A percentile compares a stretch with the other conserved stretches of the same genome.
These are phyloP conservation scores for Hymenoscyphus fraxineus DNA, from an alignment of 2,329 filamentous ascomycete genomes.

Conservation along the genomic window DNA sequence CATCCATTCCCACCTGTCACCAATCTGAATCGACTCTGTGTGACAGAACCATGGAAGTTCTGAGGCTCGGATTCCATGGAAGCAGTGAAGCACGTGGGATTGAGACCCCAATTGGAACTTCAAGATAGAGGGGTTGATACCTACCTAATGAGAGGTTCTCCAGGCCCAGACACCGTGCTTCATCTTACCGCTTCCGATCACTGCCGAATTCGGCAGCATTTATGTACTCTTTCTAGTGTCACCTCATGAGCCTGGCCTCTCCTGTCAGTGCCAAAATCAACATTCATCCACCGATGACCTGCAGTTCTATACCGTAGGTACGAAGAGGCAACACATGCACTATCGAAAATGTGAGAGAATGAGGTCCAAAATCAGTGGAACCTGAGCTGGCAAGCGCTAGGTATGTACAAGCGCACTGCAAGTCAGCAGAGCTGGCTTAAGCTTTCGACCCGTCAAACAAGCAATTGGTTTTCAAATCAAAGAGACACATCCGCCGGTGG, in stretches of 20 bases:
- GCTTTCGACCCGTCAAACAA: conserved; percentile 4
- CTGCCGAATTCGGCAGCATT: not conserved
- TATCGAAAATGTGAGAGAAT: conserved; percentile 7
- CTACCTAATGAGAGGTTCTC: not conserved
- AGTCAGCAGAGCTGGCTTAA: conserved; percentile 3
- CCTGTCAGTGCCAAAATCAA: not conserved
- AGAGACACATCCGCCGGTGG: conserved; percentile 5
- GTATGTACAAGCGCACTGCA: not conserved
- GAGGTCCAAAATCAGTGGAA: conserved; percentile 2
- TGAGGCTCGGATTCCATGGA: not conserved
- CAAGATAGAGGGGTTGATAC: not conserved
- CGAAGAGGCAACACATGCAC: conserved; percentile 5
- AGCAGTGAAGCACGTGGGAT: conserved; percentile 1
- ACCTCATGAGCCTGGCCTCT: not conserved
- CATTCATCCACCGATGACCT: not conserved
- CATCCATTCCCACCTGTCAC: not conserved
- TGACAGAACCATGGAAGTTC: conserved; percentile 1
- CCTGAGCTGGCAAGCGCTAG: conserved; percentile 2
- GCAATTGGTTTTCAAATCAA: not conserved
- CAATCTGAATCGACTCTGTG: conserved; percentile 2
- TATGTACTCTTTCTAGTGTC: not conserved
- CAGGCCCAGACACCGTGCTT: not conserved
- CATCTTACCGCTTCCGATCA: not conserved
- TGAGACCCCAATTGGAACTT: not conserved
- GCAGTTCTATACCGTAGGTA: not conserved